phyloP scores from a whole-genome alignment of 805 yeast species.

The Lipomyces spencermartinsiae region DNA sequence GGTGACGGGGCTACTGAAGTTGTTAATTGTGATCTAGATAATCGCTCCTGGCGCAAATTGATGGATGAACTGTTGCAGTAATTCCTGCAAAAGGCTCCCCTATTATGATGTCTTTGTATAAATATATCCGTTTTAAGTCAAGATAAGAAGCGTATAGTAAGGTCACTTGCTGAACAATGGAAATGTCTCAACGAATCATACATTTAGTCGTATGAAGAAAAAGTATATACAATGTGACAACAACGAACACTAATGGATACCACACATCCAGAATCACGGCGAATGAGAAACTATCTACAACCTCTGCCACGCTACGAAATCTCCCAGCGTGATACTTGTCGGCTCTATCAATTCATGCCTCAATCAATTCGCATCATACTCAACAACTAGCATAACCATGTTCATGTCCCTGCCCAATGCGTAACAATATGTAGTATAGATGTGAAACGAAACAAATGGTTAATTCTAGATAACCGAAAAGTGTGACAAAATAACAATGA shows the following conservation, averaged over 20 bases:
- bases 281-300: not conserved
- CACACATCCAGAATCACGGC: not conserved
- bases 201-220: slow-evolving; percentile 1
- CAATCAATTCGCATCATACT: not conserved
- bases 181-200: not conserved
- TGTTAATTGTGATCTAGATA: slow-evolving; percentile 17
- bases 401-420: slow-evolving; percentile 2
- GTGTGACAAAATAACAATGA: not conserved
- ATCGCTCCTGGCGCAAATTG: slow-evolving; percentile 30
- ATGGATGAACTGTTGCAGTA: not conserved
- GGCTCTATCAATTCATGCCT: not conserved
- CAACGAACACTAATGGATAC: not conserved
- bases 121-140: not conserved
- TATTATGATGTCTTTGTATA: slow-evolving; percentile 1
- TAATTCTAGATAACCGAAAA: not conserved
- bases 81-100: not conserved
- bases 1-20: not conserved
- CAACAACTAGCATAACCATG: not conserved
- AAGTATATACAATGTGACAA: slow-evolving; percentile 1
- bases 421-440: not conserved
- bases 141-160: not conserved
- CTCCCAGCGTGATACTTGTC: not conserved
- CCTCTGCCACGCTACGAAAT: not conserved
- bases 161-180: too few species aligned
- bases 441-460: not conserved